A percentile compares a stretch with the other conserved stretches of the same genome.
phyloP scores from a whole-genome alignment of 495 filamentous ascomycete species.

The Xylaria nigripes region DNA sequence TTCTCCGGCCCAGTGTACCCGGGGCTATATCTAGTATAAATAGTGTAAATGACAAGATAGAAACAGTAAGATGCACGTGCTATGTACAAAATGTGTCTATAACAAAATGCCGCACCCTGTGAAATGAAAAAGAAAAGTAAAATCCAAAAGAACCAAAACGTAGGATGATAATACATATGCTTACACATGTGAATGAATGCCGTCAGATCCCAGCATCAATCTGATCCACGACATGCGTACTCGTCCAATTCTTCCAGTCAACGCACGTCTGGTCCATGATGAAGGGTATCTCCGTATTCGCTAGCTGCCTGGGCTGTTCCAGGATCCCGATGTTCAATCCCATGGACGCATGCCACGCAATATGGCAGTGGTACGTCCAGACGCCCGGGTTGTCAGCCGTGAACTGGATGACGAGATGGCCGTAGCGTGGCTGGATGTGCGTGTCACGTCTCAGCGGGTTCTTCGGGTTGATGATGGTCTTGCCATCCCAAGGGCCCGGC shows the following conservation, averaged over 20 bases:
- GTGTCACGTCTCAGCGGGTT: slow-evolving; percentile 57
- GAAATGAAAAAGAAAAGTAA: background rate
- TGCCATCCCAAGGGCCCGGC: slow-evolving; percentile 37
- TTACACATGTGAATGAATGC: background rate
- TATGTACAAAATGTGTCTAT: too few species aligned
- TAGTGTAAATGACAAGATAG: too few species aligned
- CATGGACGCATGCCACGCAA: slow-evolving; percentile 45
- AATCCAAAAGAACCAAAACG: background rate
- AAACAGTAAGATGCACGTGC: too few species aligned
- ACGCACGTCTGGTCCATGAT: slow-evolving; percentile 37
- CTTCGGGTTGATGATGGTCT: slow-evolving; percentile 34
- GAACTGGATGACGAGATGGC: slow-evolving; percentile 47
- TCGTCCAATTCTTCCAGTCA: slow-evolving; percentile 42
- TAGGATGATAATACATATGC: background rate
- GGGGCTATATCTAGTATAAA: too few species aligned
- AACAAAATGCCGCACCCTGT: too few species aligned
- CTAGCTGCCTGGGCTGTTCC: slow-evolving; percentile 31
- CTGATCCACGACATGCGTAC: slow-evolving; percentile 26
- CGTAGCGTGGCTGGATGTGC: slow-evolving; percentile 39
- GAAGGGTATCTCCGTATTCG: slow-evolving; percentile 15
- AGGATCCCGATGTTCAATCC: slow-evolving; percentile 45
- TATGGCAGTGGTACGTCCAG: slow-evolving; percentile 53
- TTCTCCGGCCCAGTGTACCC: too few species aligned
- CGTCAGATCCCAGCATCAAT: background rate
- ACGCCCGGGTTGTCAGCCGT: slow-evolving; percentile 49